Evolutionary conservation across 768 basidiomycete genomes (phyloP).

Genomic region (Boletus fagicola): DNA sequence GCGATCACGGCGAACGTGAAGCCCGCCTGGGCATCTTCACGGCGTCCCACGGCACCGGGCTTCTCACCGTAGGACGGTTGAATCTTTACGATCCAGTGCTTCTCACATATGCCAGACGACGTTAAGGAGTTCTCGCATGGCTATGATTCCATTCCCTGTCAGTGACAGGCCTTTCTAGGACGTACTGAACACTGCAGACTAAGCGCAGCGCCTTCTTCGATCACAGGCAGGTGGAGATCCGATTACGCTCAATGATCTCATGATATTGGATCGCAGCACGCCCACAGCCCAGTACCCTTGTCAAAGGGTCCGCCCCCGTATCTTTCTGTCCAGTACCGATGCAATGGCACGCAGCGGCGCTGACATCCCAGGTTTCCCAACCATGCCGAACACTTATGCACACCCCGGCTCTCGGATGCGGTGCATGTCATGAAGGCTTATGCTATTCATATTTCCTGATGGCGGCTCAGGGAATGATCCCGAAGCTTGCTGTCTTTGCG

Average conservation of each 20-base stretch:
- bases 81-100: constrained; percentile 8
- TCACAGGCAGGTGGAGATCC: constrained; percentile 14
- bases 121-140: constrained; percentile 17
- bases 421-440: constrained; percentile 2
- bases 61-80: constrained; percentile 25
- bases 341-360: constrained; percentile 1
- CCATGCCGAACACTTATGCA: not conserved
- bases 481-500: constrained; percentile 4
- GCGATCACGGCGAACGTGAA: constrained; percentile 18
- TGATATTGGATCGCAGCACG: constrained; percentile 18
- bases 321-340: constrained; percentile 5
- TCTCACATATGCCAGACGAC: constrained; percentile 18
- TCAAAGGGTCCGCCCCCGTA: constrained; percentile 6
- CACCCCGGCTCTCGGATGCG: constrained; percentile 5
- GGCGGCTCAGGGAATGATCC: constrained; percentile 2
- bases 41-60: constrained; percentile 3
- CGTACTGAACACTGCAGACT: constrained; percentile 17
- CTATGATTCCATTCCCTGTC: constrained; percentile 23
- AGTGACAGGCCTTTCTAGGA: constrained; percentile 13
- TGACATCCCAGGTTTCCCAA: constrained; percentile 7
- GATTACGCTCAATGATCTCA: constrained; percentile 20
- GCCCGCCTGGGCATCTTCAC: constrained; percentile 1
- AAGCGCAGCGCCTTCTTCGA: constrained; percentile 26
- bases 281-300: constrained; percentile 26
- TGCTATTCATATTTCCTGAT: constrained; percentile 15